Evolutionary conservation across 441 rosid species (phyloP).

Genomic region (Bocquillonia castaneifolia): DNA sequence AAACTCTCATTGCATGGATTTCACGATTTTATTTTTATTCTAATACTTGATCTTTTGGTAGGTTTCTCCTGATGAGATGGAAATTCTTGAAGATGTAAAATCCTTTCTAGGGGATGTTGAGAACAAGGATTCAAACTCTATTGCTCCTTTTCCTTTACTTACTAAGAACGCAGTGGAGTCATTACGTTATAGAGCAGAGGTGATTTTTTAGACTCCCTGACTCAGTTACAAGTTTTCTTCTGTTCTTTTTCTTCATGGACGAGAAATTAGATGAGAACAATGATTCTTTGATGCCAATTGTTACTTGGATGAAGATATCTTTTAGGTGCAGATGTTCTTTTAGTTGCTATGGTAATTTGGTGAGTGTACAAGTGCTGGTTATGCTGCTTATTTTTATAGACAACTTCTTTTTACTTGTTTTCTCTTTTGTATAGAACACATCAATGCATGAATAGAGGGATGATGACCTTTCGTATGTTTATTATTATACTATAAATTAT

Average conservation of each 20-base stretch:
- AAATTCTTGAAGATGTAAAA: conserved; percentile 70
- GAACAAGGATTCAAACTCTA: conserved; percentile 38
- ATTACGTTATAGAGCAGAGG: conserved; percentile 92
- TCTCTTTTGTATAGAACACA: neutral
- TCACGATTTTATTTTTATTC: conserved; percentile 11
- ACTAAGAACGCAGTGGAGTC: conserved; percentile 87
- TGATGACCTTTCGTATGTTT: neutral
- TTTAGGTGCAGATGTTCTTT: too few species aligned
- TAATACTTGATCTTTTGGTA: conserved; percentile 28
- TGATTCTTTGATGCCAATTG: neutral
- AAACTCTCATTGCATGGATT: neutral
- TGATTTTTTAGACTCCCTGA: conserved; percentile 22
- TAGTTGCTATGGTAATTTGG: neutral
- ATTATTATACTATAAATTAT: neutral
- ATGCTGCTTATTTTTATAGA: neutral
- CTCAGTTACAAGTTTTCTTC: neutral
- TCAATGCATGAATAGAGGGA: neutral
- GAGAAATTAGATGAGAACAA: neutral
- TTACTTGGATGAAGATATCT: neutral
- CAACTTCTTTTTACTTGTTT: neutral
- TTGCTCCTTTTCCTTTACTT: conserved; percentile 63
- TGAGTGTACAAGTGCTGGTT: neutral
- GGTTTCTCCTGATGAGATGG: conserved; percentile 86
- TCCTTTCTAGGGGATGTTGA: conserved; percentile 60
- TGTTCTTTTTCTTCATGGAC: neutral